Percentiles rank a stretch among this genome's conserved stretches.
phyloP scores from a whole-genome alignment of 257 asterid species.

The Osmanthus fragrans region DNA sequence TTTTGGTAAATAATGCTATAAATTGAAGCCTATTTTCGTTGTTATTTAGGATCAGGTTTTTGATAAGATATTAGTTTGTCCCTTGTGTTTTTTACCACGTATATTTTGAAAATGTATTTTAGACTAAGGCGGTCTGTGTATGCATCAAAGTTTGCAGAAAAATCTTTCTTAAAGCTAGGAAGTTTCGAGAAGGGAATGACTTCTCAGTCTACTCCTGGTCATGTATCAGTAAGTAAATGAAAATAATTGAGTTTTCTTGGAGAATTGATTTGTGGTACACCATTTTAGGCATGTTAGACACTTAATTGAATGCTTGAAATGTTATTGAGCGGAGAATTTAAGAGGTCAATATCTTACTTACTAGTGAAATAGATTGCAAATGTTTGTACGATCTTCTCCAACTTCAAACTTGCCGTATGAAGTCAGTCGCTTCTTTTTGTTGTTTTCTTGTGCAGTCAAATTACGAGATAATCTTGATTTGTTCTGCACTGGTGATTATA shows the following conservation, averaged over 20 bases:
- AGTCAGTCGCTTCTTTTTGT: background rate
- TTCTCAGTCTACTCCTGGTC: background rate
- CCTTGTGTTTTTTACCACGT: no score
- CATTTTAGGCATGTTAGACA: background rate
- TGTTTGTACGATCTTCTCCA: background rate
- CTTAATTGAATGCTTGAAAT: background rate
- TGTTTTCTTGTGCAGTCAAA: background rate
- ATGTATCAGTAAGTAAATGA: background rate
- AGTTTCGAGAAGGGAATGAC: background rate
- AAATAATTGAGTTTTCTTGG: background rate
- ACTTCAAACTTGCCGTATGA: background rate
- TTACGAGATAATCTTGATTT: background rate
- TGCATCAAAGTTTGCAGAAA: no score
- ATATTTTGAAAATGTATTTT: no score
- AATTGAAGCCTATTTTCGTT: background rate
- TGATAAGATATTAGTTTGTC: background rate
- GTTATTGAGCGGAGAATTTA: background rate
- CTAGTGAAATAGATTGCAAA: background rate
- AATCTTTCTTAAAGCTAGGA: background rate
- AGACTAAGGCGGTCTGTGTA: no score
- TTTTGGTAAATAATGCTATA: background rate
- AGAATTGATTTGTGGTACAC: background rate
- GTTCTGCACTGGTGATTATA: background rate
- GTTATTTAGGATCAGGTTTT: background rate
- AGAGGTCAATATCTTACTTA: background rate